These are phyloP conservation scores for Aspergillus cristatus DNA, from an alignment of 495 filamentous ascomycete species.

Conservation along the genomic window DNA sequence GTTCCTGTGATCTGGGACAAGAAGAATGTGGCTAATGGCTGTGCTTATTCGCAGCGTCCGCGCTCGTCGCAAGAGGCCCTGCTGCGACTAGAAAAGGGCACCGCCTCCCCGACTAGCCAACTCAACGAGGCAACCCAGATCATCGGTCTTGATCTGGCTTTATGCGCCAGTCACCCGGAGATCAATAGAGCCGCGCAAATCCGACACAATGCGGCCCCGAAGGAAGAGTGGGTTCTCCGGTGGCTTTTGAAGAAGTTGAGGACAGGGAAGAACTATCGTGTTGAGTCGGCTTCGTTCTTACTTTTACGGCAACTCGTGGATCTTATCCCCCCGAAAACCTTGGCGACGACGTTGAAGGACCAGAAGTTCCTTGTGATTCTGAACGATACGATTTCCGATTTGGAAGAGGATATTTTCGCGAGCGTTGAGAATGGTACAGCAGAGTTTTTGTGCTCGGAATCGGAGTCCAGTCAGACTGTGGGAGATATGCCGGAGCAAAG, in stretches of 20 bases:
- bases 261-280: conserved; percentile 30
- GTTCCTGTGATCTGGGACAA: too few relatives aligned
- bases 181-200: conserved; percentile 20
- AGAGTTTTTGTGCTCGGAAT: conserved; percentile 17
- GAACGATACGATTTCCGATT: conserved; percentile 27
- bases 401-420: conserved; percentile 28
- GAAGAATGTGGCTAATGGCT: too few relatives aligned
- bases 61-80: conserved; percentile 41
- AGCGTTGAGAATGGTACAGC: conserved; percentile 18
- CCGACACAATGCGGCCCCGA: conserved; percentile 25
- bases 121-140: conserved; percentile 40
- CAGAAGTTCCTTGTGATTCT: conserved; percentile 42
- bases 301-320: conserved; percentile 40
- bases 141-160: conserved; percentile 33
- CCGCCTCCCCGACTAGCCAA: conserved; percentile 28
- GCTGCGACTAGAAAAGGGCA: conserved; percentile 42
- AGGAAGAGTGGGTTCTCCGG: conserved; percentile 57
- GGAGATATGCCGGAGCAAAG: conserved; percentile 19
- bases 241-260: conserved; percentile 60
- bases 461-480: conserved; percentile 34
- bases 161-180: conserved; percentile 27
- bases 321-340: conserved; percentile 31
- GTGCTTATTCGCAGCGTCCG: conserved; percentile 19
- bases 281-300: conserved; percentile 38
- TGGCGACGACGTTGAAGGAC: conserved; percentile 41